Base-by-base conservation (phyloP, 352 stramenopile genomes). In the Thalassiosira mediterranea region DNA sequence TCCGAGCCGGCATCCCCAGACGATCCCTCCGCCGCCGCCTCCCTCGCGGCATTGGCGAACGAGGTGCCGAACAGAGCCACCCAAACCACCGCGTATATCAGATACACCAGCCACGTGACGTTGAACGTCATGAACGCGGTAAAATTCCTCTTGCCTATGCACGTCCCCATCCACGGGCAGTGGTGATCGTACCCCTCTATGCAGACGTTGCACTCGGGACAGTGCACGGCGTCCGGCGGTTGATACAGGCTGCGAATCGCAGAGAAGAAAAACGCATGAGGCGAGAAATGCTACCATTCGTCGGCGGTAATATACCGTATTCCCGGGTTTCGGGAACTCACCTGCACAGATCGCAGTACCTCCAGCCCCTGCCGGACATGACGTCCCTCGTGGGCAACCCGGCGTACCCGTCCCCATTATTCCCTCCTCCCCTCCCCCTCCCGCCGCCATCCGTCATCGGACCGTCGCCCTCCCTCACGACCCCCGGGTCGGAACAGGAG, bases 171-270 rank as follows among this genome's bases (percentile, higher is more conserved):
- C 93, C 94, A 97, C 31, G 95, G 94, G 82, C 94, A 97, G 71
- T 98, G 94, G 84, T 98, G 95, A 68, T 94, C 89, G 47, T 90
- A 91, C n/a, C 86, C 86, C 73, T 90, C 92, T 26, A 97, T 89
- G 69, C 95, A 98, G 38, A 97, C 93, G 65, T 95, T 94, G 56
- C 95, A 97, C 60, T 97, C 94, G 8, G 96, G 89, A 87, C 95
- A 98, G 80, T 98, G 95, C 13, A 94, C 90, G 2, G 93, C 70
- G 84, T 83, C 71, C 48, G 84, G 52, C 67, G 85, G 63, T 64
- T 90, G 79, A 54, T 84, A 86, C 2, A 86, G 21, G 25, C 69
- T 80, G 19, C 28, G 5, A 68, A 25, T 52, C 13, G 26, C 52
- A 63, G 4, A 2, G 13, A 64, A 19, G 42, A n/a, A n/a, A n/a